phyloP scores from a whole-genome alignment of 2,329 filamentous ascomycete species.

The Colletotrichum somersetense region DNA sequence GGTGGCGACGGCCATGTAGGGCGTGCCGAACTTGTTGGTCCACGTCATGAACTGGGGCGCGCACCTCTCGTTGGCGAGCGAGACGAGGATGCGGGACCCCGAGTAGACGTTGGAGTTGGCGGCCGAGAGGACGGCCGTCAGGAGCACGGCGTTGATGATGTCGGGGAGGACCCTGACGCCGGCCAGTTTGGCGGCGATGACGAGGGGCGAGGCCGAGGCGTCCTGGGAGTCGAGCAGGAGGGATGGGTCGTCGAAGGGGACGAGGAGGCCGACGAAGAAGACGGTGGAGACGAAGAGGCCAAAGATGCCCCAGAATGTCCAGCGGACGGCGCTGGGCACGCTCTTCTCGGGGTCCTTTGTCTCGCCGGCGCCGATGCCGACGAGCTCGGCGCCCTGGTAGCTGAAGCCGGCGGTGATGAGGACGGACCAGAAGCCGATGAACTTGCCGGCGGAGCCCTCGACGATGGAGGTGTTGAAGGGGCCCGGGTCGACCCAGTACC shows the following conservation, averaged over 20 bases:
- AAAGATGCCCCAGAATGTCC: conserved; percentile 82
- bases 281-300: conserved; percentile 74
- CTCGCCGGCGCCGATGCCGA: conserved; percentile 84
- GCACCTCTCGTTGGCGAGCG: conserved; percentile 73
- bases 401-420: conserved; percentile 77
- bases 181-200: conserved; percentile 70
- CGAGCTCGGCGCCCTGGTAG: conserved; percentile 80
- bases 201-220: conserved; percentile 75
- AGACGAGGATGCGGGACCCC: conserved; percentile 75
- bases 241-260: conserved; percentile 70
- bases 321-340: conserved; percentile 79
- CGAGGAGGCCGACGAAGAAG: conserved; percentile 79
- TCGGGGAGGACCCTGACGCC: conserved; percentile 73
- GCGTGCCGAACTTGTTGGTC: conserved; percentile 73
- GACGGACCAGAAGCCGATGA: conserved; percentile 77
- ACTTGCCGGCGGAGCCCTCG: conserved; percentile 67
- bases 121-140: conserved; percentile 83
- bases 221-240: conserved; percentile 66
- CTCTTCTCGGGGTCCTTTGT: conserved; percentile 78
- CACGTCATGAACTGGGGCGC: conserved; percentile 70
- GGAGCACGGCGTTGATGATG: conserved; percentile 82
- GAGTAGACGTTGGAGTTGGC: conserved; percentile 84
- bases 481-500: conserved; percentile 77
- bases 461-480: conserved; percentile 74
- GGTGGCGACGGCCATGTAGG: conserved; percentile 69